phyloP scores from a whole-genome alignment of 768 basidiomycete genomes.

The Mycena indigotica region DNA sequence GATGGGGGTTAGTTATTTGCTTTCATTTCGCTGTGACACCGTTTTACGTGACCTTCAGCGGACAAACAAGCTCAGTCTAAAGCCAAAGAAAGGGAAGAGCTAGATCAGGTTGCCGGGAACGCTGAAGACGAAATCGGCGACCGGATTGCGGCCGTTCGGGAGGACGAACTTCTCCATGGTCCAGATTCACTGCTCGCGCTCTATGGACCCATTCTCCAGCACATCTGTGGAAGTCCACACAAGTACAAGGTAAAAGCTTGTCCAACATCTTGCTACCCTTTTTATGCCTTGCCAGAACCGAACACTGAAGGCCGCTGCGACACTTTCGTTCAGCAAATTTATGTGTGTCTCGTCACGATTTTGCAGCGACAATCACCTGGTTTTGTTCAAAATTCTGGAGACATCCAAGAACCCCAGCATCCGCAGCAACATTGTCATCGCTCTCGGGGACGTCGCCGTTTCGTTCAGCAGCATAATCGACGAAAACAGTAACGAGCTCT shows the following conservation, averaged over 20 bases:
- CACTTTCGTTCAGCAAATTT: conserved; percentile 90
- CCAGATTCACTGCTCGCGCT: conserved; percentile 76
- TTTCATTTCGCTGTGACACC: no score
- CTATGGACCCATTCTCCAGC: conserved; percentile 88
- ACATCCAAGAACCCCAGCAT: conserved; percentile 88
- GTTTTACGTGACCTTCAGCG: no score
- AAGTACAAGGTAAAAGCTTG: conserved; percentile 77
- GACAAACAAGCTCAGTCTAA: conserved; percentile 63
- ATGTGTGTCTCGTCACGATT: conserved; percentile 94
- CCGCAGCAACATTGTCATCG: conserved; percentile 95
- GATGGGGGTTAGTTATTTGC: conserved; percentile 64
- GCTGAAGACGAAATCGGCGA: conserved; percentile 99
- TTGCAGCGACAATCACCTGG: conserved; percentile 84
- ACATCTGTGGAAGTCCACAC: conserved; percentile 88
- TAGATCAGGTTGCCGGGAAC: conserved; percentile 96
- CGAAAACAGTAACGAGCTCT: conserved; percentile 94
- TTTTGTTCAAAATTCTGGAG: conserved; percentile 94
- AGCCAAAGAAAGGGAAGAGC: conserved; percentile 74
- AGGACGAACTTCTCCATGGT: conserved; percentile 86
- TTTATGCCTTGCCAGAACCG: conserved; percentile 58
- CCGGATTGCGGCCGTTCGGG: conserved; percentile 78
- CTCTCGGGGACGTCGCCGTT: conserved; percentile 95
- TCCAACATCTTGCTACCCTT: neutral
- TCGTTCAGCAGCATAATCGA: conserved; percentile 98
- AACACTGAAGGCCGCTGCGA: conserved; percentile 83